Percentiles rank a stretch among this genome's conserved stretches.
Evolutionary conservation across 1,284 basidiomycete species (phyloP).

Genomic region (Pascua guehoae): DNA sequence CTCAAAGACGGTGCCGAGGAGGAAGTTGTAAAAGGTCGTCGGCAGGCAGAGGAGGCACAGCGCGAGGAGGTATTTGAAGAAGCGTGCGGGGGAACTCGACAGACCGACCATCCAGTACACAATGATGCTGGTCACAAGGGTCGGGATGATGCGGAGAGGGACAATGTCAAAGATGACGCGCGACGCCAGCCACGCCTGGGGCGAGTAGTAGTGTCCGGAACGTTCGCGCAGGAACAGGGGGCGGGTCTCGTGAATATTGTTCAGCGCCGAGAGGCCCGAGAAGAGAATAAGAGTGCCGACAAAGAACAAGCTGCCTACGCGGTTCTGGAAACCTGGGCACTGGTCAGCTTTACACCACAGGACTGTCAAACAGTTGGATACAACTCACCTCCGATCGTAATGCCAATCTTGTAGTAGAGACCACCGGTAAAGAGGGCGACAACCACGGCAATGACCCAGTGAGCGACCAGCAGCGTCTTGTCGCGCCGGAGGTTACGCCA

Average conservation of each 20-base stretch:
- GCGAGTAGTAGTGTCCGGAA: constrained; percentile 68
- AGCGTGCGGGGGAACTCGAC: constrained; percentile 61
- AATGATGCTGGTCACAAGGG: constrained; percentile 87
- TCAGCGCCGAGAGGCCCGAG: constrained; percentile 77
- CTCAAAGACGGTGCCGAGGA: constrained; percentile 71
- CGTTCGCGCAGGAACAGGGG: constrained; percentile 82
- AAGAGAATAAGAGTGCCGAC: constrained; percentile 81
- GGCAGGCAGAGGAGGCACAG: constrained; percentile 70
- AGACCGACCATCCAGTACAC: constrained; percentile 94
- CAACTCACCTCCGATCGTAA: constrained; percentile 57
- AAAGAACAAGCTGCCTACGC: constrained; percentile 88
- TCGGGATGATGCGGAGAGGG: constrained; percentile 89
- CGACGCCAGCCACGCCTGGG: constrained; percentile 67
- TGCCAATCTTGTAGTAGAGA: constrained; percentile 71
- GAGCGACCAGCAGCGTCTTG: constrained; percentile 73
- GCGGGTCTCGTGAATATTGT: constrained; percentile 75
- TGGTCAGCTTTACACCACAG: constrained; percentile 54
- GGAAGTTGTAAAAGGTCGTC: constrained; percentile 88
- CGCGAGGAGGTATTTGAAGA: constrained; percentile 78
- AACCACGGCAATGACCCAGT: constrained; percentile 63
- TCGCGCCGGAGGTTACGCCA: constrained; percentile 77
- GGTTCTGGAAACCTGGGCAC: constrained; percentile 72
- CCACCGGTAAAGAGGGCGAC: constrained; percentile 78
- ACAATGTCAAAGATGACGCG: constrained; percentile 97
- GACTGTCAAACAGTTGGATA: constrained; percentile 50